These are phyloP conservation scores for Aphanocladium album DNA, from an alignment of 2,329 filamentous ascomycete genomes.

Conservation along the genomic window DNA sequence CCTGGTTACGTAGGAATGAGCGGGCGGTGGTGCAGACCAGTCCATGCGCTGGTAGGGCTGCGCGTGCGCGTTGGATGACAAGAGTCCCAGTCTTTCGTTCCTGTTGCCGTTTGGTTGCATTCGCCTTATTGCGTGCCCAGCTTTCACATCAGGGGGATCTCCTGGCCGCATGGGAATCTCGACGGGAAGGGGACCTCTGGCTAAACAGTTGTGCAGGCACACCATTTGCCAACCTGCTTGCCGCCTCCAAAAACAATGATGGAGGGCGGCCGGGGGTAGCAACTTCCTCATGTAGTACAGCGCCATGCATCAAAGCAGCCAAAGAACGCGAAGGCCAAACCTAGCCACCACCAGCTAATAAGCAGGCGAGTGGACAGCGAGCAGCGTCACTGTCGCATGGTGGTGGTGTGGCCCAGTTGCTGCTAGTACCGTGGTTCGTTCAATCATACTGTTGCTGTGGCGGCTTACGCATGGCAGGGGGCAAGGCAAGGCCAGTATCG, in stretches of 20 bases:
- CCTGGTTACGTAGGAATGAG: neutral
- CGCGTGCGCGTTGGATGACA: neutral
- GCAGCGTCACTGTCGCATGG: neutral
- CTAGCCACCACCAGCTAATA: neutral
- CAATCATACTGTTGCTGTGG: slow-evolving; percentile 2
- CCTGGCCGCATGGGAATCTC: neutral
- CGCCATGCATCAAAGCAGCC: slow-evolving; percentile 4
- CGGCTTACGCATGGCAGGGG: slow-evolving; percentile 4
- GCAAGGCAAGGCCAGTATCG: neutral
- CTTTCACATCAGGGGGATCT: neutral
- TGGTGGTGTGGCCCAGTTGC: neutral
- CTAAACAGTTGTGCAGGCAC: neutral
- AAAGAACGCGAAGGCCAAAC: neutral
- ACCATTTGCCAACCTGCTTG: neutral
- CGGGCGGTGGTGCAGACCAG: neutral
- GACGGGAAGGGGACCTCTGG: neutral
- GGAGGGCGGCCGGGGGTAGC: slow-evolving; percentile 1
- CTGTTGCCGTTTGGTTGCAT: slow-evolving; percentile 2
- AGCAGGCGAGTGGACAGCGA: slow-evolving; percentile 2
- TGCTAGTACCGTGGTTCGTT: slow-evolving; percentile 3
- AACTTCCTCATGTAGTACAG: slow-evolving; percentile 5
- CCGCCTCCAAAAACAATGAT: neutral
- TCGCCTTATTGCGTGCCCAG: neutral
- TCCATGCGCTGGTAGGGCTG: slow-evolving; percentile 1
- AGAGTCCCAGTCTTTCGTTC: neutral